phyloP scores from a whole-genome alignment of 2,329 filamentous ascomycete genomes.

The Coniochaeta prunicola region DNA sequence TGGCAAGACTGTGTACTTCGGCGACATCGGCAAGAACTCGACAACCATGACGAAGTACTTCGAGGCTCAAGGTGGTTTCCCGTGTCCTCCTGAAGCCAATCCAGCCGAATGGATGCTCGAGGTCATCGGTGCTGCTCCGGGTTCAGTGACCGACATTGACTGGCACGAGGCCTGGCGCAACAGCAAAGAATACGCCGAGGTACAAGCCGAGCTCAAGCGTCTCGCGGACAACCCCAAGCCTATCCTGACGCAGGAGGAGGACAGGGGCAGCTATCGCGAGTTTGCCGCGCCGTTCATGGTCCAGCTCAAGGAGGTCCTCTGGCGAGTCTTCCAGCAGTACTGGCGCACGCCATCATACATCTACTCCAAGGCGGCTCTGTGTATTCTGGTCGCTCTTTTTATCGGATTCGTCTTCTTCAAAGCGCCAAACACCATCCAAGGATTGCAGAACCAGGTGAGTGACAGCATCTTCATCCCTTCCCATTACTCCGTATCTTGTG shows the following conservation, averaged over 20 bases:
- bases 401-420: slow-evolving; percentile 77
- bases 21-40: slow-evolving; percentile 67
- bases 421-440: slow-evolving; percentile 64
- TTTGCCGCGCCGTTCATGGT: slow-evolving; percentile 69
- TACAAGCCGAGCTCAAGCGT: slow-evolving; percentile 49
- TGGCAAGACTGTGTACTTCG: slow-evolving; percentile 75
- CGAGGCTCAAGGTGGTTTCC: slow-evolving; percentile 59
- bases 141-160: slow-evolving; percentile 54
- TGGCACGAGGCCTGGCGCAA: slow-evolving; percentile 58
- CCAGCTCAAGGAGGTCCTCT: slow-evolving; percentile 61
- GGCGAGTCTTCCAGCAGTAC: slow-evolving; percentile 83
- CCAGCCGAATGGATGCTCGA: slow-evolving; percentile 76
- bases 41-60: slow-evolving; percentile 66
- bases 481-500: too few relatives aligned
- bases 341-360: slow-evolving; percentile 88
- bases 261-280: slow-evolving; percentile 53
- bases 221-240: slow-evolving; percentile 43
- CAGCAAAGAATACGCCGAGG: slow-evolving; percentile 46
- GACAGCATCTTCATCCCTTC: not conserved
- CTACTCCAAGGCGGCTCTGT: slow-evolving; percentile 71
- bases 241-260: slow-evolving; percentile 19
- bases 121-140: slow-evolving; percentile 56
- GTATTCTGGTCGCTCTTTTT: slow-evolving; percentile 59
- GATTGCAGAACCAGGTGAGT: slow-evolving; percentile 57
- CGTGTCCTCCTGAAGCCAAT: slow-evolving; percentile 63